Base-by-base conservation (phyloP, 139 green algal genomes). In the Chlamydomonas schloesseri region DNA sequence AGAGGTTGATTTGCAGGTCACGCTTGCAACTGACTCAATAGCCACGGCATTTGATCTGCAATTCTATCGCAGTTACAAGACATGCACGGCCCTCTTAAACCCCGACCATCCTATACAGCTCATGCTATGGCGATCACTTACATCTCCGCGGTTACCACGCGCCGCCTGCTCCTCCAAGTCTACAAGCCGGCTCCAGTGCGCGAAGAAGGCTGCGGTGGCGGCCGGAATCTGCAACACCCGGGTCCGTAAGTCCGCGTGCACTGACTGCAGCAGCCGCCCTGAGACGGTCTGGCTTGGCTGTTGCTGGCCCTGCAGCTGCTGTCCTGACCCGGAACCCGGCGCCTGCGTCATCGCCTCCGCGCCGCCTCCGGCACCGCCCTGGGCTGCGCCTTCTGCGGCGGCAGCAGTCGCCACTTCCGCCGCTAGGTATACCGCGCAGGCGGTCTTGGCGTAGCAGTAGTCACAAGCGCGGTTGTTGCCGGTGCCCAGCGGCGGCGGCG, bases 111-210 rank as follows among this genome's bases (percentile, higher is more conserved):
- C n/a, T n/a, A n/a, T n/a, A n/a, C n/a, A n/a, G n/a, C n/a, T n/a
- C n/a, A n/a, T n/a, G n/a, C n/a, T n/a, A n/a, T n/a, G n/a, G n/a
- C n/a, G n/a, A n/a, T 5, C n/a, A 71, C 78, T 67, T 8, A 84
- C 90, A 72, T 95, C 93, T 31, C 90, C 60, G 3, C 89, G 65
- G 57, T 86, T 81, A 0, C 42, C 28, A 1, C 58, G 53, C 9
- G 84, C 53, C 10, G 76, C 88, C 23, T 50, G 82, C 84, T 96
- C 93, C 90, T 98, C 95, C 60, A 95, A 88, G n/a, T 95, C 91
- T 17, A 98, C 68, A 82, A 97, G 92, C 10, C 26, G 31, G 46
- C 91, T 58, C 96, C 96, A 98, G 36, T 95, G 90, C 1, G n/a
- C 20, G 33, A 96, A 86, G 85, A 97, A 98, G 5, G 81, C 79